Conservation (phyloP, 176 grass and related monocot species). For the Oryza meridionalis region DNA sequence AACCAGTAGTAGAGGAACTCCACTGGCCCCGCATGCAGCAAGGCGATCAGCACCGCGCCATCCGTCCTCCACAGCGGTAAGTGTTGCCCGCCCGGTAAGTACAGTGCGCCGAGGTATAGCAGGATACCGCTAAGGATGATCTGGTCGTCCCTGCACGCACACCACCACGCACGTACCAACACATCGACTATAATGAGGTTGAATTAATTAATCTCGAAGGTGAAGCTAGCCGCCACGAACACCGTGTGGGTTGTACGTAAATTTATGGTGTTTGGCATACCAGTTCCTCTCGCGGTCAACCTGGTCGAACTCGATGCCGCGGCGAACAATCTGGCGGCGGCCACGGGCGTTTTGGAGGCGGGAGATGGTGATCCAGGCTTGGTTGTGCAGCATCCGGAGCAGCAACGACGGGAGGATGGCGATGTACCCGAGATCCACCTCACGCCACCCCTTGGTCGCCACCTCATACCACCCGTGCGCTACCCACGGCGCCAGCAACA, state of each 20-base stretch:
- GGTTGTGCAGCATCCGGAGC: constrained; percentile 66
- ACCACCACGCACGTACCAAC: no score
- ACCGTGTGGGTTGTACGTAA: no score
- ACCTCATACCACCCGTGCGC: constrained; percentile 40
- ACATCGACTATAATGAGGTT: no score
- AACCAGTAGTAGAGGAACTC: constrained; percentile 85
- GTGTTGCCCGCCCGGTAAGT: not conserved
- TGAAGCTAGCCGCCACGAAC: no score
- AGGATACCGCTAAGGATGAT: constrained; percentile 62
- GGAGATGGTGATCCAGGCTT: constrained; percentile 75
- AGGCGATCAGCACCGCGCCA: constrained; percentile 35
- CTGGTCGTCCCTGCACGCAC: constrained; percentile 60
- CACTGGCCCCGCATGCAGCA: constrained; percentile 55
- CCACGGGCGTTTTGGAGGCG: constrained; percentile 82
- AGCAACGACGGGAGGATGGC: constrained; percentile 59
- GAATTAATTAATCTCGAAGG: no score
- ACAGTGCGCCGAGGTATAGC: constrained; percentile 35
- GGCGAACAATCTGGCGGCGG: constrained; percentile 70
- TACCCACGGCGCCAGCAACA: constrained; percentile 73
- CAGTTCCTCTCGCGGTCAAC: constrained; percentile 92
- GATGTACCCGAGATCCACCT: constrained; percentile 40
- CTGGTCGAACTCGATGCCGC: constrained; percentile 93
- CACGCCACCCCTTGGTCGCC: constrained; percentile 54
- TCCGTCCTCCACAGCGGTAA: constrained; percentile 56
- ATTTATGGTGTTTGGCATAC: no score